Evolutionary conservation across 2,329 filamentous ascomycete species (phyloP).

Genomic region (Diaporthe nobilis): DNA sequence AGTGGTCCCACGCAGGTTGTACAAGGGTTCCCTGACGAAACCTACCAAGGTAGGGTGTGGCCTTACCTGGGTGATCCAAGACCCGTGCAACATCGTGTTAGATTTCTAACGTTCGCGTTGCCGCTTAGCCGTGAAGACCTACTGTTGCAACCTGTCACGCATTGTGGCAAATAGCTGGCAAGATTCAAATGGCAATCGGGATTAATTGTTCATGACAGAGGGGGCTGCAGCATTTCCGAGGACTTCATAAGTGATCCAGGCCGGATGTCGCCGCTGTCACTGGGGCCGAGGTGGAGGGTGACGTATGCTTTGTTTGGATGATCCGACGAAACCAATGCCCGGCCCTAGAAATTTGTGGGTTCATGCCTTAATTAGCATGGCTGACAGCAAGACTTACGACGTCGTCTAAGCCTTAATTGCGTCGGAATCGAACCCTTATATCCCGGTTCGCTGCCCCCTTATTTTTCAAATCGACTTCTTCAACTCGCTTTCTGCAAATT

Average conservation of each 20-base stretch:
- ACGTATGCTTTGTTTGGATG: constrained; percentile 26
- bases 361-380: constrained; percentile 19
- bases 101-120: background rate
- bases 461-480: background rate
- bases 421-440: constrained; percentile 11
- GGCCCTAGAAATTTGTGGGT: background rate
- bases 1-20: background rate
- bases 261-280: background rate
- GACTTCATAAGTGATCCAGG: background rate
- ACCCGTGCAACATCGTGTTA: background rate
- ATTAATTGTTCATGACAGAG: background rate
- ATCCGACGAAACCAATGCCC: constrained; percentile 9
- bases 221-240: background rate
- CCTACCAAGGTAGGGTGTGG: background rate
- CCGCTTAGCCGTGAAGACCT: background rate
- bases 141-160: background rate
- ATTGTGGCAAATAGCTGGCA: background rate
- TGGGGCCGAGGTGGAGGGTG: constrained; percentile 11
- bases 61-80: background rate
- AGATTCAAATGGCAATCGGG: no score
- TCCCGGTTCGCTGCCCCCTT: constrained; percentile 14
- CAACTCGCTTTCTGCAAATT: background rate
- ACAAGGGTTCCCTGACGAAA: background rate
- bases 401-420: constrained; percentile 12
- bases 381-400: constrained; percentile 5